phyloP scores from a whole-genome alignment of 768 basidiomycete genomes.

The Solioccasus polychromus region DNA sequence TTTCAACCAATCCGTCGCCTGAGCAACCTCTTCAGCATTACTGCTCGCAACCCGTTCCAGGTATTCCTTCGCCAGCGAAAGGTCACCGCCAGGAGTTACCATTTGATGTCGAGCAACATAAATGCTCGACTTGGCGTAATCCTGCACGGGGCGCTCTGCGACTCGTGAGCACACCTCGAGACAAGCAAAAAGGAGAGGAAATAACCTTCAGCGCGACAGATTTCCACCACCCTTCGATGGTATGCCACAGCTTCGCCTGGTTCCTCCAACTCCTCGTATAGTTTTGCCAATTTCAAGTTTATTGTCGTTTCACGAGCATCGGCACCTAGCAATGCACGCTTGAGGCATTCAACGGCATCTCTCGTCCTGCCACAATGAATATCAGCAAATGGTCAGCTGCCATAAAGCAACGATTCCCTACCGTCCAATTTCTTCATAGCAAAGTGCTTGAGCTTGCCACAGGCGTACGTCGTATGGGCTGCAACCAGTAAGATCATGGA shows the following conservation, averaged over 20 bases:
- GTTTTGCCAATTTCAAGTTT: conserved; percentile 68
- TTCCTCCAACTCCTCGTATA: conserved; percentile 68
- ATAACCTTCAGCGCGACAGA: conserved; percentile 50
- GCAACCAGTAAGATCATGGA: conserved; percentile 1
- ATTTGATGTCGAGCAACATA: conserved; percentile 82
- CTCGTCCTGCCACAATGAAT: conserved; percentile 49
- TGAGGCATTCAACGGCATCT: conserved; percentile 90
- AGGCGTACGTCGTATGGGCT: conserved; percentile 95
- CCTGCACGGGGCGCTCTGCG: conserved; percentile 62
- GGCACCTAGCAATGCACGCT: conserved; percentile 81
- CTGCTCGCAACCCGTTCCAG: conserved; percentile 71
- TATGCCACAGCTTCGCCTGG: conserved; percentile 67
- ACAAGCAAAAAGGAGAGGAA: conserved; percentile 7
- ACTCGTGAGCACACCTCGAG: conserved; percentile 10
- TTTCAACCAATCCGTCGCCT: conserved; percentile 71
- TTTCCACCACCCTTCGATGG: conserved; percentile 77
- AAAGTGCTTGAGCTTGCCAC: conserved; percentile 93
- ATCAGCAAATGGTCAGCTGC: conserved; percentile 3
- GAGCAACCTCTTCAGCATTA: conserved; percentile 78
- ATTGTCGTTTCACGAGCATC: conserved; percentile 75
- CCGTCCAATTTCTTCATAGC: conserved; percentile 91
- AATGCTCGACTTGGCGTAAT: conserved; percentile 81
- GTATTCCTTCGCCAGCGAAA: conserved; percentile 69
- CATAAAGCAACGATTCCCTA: conserved; percentile 29
- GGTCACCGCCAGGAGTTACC: conserved; percentile 55